Percentiles rank a stretch among this genome's conserved stretches.
phyloP scores from a whole-genome alignment of 202 grass and related monocot species.

The Digitaria exilis region DNA sequence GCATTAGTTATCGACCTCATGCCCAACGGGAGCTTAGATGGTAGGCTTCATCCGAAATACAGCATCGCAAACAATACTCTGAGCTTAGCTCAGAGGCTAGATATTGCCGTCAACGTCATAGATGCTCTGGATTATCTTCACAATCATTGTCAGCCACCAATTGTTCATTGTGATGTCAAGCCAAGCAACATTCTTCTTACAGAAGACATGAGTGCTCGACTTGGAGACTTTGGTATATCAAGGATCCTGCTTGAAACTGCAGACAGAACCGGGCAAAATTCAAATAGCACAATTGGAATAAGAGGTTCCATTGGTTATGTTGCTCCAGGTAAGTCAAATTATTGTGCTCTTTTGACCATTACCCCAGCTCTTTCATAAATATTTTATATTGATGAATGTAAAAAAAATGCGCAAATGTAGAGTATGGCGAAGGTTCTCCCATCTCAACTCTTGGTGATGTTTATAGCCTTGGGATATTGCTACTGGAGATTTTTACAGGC shows the following conservation, averaged over 20 bases:
- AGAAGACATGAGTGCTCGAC: conserved; percentile 12
- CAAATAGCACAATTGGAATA: conserved; percentile 7
- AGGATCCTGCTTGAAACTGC: neutral
- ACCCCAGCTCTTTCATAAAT: neutral
- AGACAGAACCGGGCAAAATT: neutral
- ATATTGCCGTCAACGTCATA: neutral
- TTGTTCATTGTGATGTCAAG: conserved; percentile 12
- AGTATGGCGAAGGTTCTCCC: neutral
- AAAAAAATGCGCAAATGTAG: neutral
- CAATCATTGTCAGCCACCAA: conserved; percentile 11
- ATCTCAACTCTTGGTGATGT: conserved; percentile 20
- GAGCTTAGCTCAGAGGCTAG: conserved; percentile 9
- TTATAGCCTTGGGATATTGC: conserved; percentile 17
- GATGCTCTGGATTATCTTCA: conserved; percentile 26
- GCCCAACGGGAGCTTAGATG: neutral
- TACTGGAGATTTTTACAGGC: conserved; percentile 10
- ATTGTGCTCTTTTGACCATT: neutral
- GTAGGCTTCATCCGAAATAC: neutral
- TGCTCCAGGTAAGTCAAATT: conserved; percentile 2
- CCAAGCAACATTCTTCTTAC: neutral
- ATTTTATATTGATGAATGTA: neutral
- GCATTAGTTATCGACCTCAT: conserved; percentile 2
- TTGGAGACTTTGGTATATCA: conserved; percentile 4
- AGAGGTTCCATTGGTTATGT: conserved; percentile 7
- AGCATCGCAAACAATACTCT: neutral